phyloP scores from a whole-genome alignment of 495 filamentous ascomycete species.

The Penicillium macrosclerotiorum region DNA sequence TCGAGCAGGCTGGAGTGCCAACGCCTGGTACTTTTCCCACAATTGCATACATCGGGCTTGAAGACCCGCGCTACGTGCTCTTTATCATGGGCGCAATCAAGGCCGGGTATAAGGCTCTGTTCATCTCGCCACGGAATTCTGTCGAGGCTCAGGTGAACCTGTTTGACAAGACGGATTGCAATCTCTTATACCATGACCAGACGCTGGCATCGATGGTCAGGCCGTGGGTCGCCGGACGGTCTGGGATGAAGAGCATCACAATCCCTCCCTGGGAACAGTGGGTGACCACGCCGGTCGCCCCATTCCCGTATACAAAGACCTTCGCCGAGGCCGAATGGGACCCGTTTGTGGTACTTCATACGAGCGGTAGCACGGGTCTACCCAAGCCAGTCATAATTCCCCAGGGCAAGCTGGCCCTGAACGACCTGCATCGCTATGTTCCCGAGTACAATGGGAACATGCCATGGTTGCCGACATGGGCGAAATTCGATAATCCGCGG shows the following conservation, averaged over 20 bases:
- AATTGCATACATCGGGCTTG: constrained; percentile 38
- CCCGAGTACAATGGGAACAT: constrained; percentile 13
- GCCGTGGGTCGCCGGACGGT: constrained; percentile 17
- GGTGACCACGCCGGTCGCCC: constrained; percentile 8
- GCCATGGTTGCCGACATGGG: constrained; percentile 6
- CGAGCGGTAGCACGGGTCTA: constrained; percentile 44
- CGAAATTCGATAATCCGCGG: constrained; percentile 12
- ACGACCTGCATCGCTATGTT: constrained; percentile 14
- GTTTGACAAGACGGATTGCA: constrained; percentile 32
- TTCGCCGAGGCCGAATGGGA: constrained; percentile 28
- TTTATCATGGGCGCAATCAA: constrained; percentile 39
- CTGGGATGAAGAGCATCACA: constrained; percentile 14
- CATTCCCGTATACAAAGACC: constrained; percentile 29
- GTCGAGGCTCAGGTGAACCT: constrained; percentile 36
- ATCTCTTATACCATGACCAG: constrained; percentile 25
- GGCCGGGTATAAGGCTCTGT: constrained; percentile 24
- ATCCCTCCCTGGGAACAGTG: constrained; percentile 20
- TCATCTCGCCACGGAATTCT: constrained; percentile 40
- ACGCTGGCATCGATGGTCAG: constrained; percentile 7
- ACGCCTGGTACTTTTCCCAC: constrained; percentile 20
- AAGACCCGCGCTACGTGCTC: constrained; percentile 35
- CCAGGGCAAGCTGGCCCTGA: constrained; percentile 21
- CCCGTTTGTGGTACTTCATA: constrained; percentile 38
- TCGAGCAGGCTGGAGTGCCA: constrained; percentile 25
- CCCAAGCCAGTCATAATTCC: constrained; percentile 41